Conservation (phyloP, 1,139 yeast genomes). For the Candida tetrigidarum region DNA sequence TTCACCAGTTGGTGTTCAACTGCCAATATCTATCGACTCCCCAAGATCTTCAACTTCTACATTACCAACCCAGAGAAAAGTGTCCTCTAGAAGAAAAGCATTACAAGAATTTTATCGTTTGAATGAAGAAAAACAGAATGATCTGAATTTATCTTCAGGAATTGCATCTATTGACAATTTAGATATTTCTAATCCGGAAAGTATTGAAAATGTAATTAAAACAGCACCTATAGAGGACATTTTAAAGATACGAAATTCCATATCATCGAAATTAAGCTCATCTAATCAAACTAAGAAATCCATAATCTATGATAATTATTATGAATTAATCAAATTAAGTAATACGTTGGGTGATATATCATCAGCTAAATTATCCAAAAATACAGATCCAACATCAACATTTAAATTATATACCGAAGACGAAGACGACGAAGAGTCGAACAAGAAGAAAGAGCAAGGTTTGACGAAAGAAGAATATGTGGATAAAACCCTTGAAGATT, state of each 20-base stretch:
- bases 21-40: slow-evolving; percentile 15
- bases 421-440: slow-evolving; percentile 5
- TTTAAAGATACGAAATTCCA: slow-evolving; percentile 37
- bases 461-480: slow-evolving; percentile 25
- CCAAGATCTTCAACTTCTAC: slow-evolving; percentile 11
- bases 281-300: slow-evolving; percentile 49
- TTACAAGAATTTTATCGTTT: slow-evolving; percentile 48
- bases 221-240: slow-evolving; percentile 40
- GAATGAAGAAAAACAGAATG: slow-evolving; percentile 1
- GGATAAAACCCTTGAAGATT: slow-evolving; percentile 30
- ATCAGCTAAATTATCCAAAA: slow-evolving; percentile 19
- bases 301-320: slow-evolving; percentile 51
- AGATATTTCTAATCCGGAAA: slow-evolving; percentile 26
- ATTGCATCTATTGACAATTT: background rate
- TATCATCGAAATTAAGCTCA: slow-evolving; percentile 36
- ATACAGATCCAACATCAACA: slow-evolving; percentile 1
- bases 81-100: slow-evolving; percentile 47
- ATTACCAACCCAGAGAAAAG: slow-evolving; percentile 26
- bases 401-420: slow-evolving; percentile 13
- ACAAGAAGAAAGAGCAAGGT: slow-evolving; percentile 2
- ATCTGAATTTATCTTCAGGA: background rate
- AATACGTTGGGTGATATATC: slow-evolving; percentile 38
- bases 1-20: slow-evolving; percentile 11
- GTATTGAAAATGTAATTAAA: slow-evolving; percentile 37
- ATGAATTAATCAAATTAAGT: slow-evolving; percentile 47